phyloP scores from a whole-genome alignment of 371 early-diverging fungal species.

The Dichotomocladium elegans region DNA sequence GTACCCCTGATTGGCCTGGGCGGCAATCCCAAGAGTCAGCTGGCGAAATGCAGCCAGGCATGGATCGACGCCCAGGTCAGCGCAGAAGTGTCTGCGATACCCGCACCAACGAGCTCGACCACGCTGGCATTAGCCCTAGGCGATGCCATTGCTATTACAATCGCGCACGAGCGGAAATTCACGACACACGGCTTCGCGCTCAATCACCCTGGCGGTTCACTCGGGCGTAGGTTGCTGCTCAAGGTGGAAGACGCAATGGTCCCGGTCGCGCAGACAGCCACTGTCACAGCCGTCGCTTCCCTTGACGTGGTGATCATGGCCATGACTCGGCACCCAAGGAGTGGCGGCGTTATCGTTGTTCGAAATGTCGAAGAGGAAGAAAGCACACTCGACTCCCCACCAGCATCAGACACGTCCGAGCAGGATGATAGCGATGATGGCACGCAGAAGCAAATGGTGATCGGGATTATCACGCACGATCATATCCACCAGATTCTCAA shows the following conservation, averaged over 20 bases:
- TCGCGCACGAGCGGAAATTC: conserved; percentile 47
- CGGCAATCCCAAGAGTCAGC: conserved; percentile 41
- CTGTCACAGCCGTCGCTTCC: conserved; percentile 20
- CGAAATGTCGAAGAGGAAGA: background rate
- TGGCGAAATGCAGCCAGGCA: conserved; percentile 52
- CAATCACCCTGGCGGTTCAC: conserved; percentile 62
- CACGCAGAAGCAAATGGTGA: conserved; percentile 7
- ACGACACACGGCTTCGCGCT: conserved; percentile 52
- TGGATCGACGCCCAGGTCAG: conserved; percentile 58
- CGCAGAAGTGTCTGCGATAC: conserved; percentile 44
- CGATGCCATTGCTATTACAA: conserved; percentile 55
- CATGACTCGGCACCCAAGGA: conserved; percentile 39
- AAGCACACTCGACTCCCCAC: background rate
- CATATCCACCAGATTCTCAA: conserved; percentile 37
- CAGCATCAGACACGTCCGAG: conserved; percentile 12
- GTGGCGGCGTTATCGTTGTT: conserved; percentile 37
- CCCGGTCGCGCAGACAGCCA: conserved; percentile 18
- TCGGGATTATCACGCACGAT: conserved; percentile 42
- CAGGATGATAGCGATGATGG: background rate
- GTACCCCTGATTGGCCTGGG: conserved; percentile 56
- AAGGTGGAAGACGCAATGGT: conserved; percentile 37
- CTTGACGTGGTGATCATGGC: conserved; percentile 44
- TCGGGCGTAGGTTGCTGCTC: conserved; percentile 43
- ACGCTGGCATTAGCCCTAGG: conserved; percentile 60
- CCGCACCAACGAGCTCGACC: conserved; percentile 61